Percentiles rank a stretch among this genome's conserved stretches.
Evolutionary conservation across 306 rosid species (phyloP).

Genomic region (Casuarina glauca): DNA sequence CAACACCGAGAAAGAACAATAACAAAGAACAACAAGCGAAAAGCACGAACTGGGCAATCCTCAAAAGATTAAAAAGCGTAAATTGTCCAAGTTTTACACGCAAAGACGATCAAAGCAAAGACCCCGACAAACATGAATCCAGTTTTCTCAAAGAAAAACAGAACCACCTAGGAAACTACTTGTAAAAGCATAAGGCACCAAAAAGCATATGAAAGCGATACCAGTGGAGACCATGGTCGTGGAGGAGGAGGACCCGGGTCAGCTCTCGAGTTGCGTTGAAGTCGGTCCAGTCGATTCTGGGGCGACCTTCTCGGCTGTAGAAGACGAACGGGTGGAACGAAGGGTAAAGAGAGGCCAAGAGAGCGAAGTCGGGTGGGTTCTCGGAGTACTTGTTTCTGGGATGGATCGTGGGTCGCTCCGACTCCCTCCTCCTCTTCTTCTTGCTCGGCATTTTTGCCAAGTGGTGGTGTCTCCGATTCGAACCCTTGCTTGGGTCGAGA

Average conservation of each 20-base stretch:
- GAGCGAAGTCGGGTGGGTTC: slow-evolving; percentile 75
- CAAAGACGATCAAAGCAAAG: not conserved
- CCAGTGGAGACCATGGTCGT: slow-evolving; percentile 50
- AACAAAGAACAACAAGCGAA: not conserved
- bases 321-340: slow-evolving; percentile 60
- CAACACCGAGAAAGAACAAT: not conserved
- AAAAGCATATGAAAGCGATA: slow-evolving; percentile 11
- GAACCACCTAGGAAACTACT: not conserved
- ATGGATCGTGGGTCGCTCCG: slow-evolving; percentile 43
- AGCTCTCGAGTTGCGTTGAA: slow-evolving; percentile 86
- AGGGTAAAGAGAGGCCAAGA: slow-evolving; percentile 73
- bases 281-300: slow-evolving; percentile 73
- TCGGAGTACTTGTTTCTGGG: slow-evolving; percentile 73
- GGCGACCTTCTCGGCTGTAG: slow-evolving; percentile 31
- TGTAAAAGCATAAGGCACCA: not conserved
- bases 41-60: not conserved
- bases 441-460: slow-evolving; percentile 33
- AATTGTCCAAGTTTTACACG: not conserved
- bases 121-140: not conserved
- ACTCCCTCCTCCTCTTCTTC: slow-evolving; percentile 47
- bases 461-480: not conserved
- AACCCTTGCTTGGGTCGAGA: not conserved
- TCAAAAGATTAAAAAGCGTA: not conserved
- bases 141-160: not conserved
- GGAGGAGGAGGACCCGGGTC: slow-evolving; percentile 55